These are phyloP conservation scores for Lipomyces japonicus DNA, from an alignment of 805 yeast species.

Conservation along the genomic window DNA sequence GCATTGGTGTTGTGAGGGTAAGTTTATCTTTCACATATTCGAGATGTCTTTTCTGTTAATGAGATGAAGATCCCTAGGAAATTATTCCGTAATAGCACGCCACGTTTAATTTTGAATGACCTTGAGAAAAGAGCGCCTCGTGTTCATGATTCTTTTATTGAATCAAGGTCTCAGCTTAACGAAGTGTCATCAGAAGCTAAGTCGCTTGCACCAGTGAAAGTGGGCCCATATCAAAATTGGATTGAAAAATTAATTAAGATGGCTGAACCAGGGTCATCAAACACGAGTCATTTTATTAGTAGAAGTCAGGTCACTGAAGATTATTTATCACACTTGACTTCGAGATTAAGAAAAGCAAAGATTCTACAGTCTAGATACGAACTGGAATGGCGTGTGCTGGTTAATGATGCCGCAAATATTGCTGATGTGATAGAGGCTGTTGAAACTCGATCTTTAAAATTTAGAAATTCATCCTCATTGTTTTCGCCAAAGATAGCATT, in stretches of 20 bases:
- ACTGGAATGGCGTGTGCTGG: conserved; percentile 53
- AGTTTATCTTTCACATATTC: not conserved
- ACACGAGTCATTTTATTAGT: conserved; percentile 26
- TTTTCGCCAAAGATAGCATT: conserved; percentile 45
- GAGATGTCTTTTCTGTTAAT: not conserved
- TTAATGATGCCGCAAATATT: conserved; percentile 48
- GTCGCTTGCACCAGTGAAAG: conserved; percentile 48
- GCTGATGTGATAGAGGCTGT: conserved; percentile 57
- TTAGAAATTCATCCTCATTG: conserved; percentile 33
- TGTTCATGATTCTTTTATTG: conserved; percentile 58
- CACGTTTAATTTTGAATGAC: conserved; percentile 39
- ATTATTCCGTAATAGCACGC: conserved; percentile 37
- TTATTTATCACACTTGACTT: conserved; percentile 51
- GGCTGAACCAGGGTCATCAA: conserved; percentile 23
- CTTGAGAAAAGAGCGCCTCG: conserved; percentile 55
- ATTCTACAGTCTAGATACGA: conserved; percentile 53
- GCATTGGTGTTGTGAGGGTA: conserved; percentile 65
- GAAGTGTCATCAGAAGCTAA: conserved; percentile 61
- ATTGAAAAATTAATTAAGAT: conserved; percentile 54
- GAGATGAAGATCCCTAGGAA: conserved; percentile 52
- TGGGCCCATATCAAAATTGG: conserved; percentile 59
- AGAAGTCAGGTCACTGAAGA: conserved; percentile 37
- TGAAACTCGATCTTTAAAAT: conserved; percentile 32
- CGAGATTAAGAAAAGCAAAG: conserved; percentile 50
- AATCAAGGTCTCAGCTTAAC: conserved; percentile 56